phyloP scores from a whole-genome alignment of 768 basidiomycete species.

The Kwoniella sp. region DNA sequence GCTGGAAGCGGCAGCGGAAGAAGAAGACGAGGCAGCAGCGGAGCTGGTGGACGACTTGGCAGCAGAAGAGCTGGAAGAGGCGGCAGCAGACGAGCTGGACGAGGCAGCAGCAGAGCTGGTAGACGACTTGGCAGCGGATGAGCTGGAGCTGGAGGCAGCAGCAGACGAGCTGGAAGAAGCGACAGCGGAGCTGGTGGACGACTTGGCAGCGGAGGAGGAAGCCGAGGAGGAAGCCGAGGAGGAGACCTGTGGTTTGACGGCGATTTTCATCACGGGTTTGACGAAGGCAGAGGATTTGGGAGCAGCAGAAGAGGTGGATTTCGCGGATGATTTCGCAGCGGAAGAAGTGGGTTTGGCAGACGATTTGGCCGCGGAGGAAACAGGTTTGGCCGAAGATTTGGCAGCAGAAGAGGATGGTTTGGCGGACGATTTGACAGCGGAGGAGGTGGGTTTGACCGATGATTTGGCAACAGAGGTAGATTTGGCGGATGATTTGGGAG shows the following conservation, averaged over 20 bases:
- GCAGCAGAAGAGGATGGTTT: not conserved
- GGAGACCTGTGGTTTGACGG: not conserved
- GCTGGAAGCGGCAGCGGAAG: not conserved
- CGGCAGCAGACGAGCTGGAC: constrained; percentile 1
- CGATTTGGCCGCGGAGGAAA: not conserved
- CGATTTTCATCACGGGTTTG: not conserved
- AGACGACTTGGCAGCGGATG: constrained; percentile 1
- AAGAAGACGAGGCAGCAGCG: constrained; percentile 4
- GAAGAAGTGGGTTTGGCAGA: constrained; percentile 1
- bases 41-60: constrained; percentile 2
- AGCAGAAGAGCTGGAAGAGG: constrained; percentile 4
- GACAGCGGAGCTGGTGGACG: constrained; percentile 6
- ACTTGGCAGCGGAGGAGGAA: not conserved
- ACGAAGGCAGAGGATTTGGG: not conserved
- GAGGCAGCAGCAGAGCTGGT: constrained; percentile 4
- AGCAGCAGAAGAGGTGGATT: not conserved
- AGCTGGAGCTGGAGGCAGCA: constrained; percentile 3
- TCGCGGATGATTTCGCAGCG: not conserved
- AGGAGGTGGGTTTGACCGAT: constrained; percentile 6
- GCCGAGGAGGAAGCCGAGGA: not conserved
- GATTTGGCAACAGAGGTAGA: not conserved
- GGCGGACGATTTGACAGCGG: not conserved
- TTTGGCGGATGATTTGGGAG: not conserved
- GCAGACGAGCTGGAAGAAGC: not conserved
- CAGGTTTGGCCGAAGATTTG: constrained; percentile 2